These are phyloP conservation scores for Hymenoscyphus repandus DNA, from an alignment of 2,329 filamentous ascomycete genomes.

Conservation along the genomic window DNA sequence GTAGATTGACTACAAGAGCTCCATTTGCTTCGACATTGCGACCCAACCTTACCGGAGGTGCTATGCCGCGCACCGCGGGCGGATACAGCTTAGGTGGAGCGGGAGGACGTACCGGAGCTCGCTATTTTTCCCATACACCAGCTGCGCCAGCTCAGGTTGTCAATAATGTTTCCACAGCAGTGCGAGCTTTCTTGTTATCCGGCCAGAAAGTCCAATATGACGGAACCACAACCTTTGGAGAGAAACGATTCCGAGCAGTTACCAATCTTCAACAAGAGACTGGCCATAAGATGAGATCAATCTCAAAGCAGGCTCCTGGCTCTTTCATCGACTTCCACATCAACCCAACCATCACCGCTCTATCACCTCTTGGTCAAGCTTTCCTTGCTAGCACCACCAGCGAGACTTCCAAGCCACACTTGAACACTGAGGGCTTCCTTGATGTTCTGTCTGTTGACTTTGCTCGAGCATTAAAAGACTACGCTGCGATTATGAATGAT, in stretches of 20 bases:
- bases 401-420: slow-evolving; percentile 47
- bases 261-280: slow-evolving; percentile 69
- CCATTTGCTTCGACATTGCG: slow-evolving; percentile 86
- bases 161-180: slow-evolving; percentile 89
- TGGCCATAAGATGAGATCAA: slow-evolving; percentile 57
- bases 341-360: slow-evolving; percentile 82
- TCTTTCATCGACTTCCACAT: slow-evolving; percentile 85
- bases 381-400: slow-evolving; percentile 41
- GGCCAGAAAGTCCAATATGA: slow-evolving; percentile 86
- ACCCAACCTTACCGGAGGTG: slow-evolving; percentile 86
- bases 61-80: slow-evolving; percentile 76
- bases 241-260: slow-evolving; percentile 76
- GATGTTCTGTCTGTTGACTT: slow-evolving; percentile 86
- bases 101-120: slow-evolving; percentile 60
- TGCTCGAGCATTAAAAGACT: slow-evolving; percentile 76
- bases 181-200: slow-evolving; percentile 87
- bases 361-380: slow-evolving; percentile 62
- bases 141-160: slow-evolving; percentile 84
- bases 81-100: slow-evolving; percentile 70
- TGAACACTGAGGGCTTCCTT: slow-evolving; percentile 79
- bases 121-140: slow-evolving; percentile 88
- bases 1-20: slow-evolving; percentile 64
- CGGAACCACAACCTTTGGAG: slow-evolving; percentile 66
- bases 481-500: slow-evolving; percentile 74
- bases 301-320: slow-evolving; percentile 57